Evolutionary conservation across 2,329 filamentous ascomycete species (phyloP).

Genomic region (Acrodontium crateriforme): DNA sequence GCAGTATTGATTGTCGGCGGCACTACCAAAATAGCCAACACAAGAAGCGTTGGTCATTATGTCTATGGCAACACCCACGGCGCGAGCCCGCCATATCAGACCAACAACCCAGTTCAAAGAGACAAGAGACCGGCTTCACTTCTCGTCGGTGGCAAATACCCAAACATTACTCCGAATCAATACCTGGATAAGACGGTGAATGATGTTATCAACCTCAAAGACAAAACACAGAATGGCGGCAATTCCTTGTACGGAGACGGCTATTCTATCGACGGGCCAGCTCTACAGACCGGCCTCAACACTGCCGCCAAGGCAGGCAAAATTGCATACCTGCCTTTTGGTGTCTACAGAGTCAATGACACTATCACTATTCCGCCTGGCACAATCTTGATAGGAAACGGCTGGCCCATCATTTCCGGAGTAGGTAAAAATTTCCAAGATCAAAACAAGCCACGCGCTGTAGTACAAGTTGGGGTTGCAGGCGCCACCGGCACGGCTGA

Average conservation of each 20-base stretch:
- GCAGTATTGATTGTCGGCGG: constrained; percentile 3
- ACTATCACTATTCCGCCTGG: constrained; percentile 34
- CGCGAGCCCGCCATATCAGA: constrained; percentile 5
- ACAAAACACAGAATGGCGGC: too few species aligned
- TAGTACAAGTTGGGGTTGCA: constrained; percentile 37
- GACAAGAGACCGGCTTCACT: constrained; percentile 1
- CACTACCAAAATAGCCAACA: constrained; percentile 2
- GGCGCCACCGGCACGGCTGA: constrained; percentile 37
- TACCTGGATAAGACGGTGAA: constrained; percentile 1
- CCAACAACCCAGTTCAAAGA: constrained; percentile 1
- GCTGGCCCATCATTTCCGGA: constrained; percentile 36
- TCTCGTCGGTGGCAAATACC: constrained; percentile 2
- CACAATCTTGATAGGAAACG: constrained; percentile 40
- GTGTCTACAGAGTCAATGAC: constrained; percentile 29
- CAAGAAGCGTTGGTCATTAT: constrained; percentile 2
- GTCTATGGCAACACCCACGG: constrained; percentile 9
- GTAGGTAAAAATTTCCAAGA: constrained; percentile 33
- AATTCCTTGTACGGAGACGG: too few species aligned
- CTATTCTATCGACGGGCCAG: constrained; percentile 21
- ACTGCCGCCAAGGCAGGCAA: constrained; percentile 11
- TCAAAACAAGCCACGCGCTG: constrained; percentile 29
- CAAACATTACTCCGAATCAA: constrained; percentile 1
- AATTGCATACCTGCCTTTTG: constrained; percentile 30
- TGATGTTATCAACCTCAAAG: constrained; percentile 7
- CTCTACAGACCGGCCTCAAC: constrained; percentile 8